Conservation (phyloP, 2,329 filamentous ascomycete species). For the Xylariomycetidae sp. region DNA sequence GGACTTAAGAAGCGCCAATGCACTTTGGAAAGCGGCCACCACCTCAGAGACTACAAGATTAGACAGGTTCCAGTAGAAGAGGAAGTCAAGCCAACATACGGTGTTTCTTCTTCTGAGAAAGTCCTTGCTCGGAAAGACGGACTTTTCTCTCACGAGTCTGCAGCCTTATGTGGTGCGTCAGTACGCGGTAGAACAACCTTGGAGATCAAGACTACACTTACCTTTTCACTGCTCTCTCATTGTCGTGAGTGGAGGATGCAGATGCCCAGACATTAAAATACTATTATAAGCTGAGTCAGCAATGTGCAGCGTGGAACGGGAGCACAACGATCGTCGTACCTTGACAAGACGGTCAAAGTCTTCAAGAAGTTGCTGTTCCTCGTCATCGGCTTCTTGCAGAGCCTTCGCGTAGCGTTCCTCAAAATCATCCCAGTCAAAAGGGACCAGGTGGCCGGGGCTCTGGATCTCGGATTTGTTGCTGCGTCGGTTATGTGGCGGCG, state of each 20-base stretch:
- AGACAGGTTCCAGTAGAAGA: slow-evolving; percentile 12
- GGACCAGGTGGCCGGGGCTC: slow-evolving; percentile 46
- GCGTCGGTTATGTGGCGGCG: slow-evolving; percentile 33
- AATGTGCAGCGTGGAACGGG: no score
- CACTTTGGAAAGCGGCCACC: slow-evolving; percentile 58
- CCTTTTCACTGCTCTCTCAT: slow-evolving; percentile 74
- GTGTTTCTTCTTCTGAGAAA: slow-evolving; percentile 73
- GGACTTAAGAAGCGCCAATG: slow-evolving; percentile 48
- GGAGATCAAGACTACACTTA: slow-evolving; percentile 27
- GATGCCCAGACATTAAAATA: slow-evolving; percentile 78
- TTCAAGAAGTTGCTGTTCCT: slow-evolving; percentile 61
- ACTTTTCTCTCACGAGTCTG: slow-evolving; percentile 77
- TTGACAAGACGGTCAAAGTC: slow-evolving; percentile 66
- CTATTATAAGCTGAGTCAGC: slow-evolving; percentile 48
- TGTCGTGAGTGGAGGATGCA: slow-evolving; percentile 67
- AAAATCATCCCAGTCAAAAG: slow-evolving; percentile 76
- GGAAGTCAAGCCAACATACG: slow-evolving; percentile 51
- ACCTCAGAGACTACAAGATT: slow-evolving; percentile 45
- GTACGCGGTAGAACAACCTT: slow-evolving; percentile 9
- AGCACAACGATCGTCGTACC: no score
- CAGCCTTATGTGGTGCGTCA: slow-evolving; percentile 45
- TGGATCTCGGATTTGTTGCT: slow-evolving; percentile 27
- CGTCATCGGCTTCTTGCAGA: slow-evolving; percentile 56
- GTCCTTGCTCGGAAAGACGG: slow-evolving; percentile 63
- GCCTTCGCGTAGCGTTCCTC: slow-evolving; percentile 63